Conservation (phyloP, 495 filamentous ascomycete genomes). For the Hypoxylon subgilvum region DNA sequence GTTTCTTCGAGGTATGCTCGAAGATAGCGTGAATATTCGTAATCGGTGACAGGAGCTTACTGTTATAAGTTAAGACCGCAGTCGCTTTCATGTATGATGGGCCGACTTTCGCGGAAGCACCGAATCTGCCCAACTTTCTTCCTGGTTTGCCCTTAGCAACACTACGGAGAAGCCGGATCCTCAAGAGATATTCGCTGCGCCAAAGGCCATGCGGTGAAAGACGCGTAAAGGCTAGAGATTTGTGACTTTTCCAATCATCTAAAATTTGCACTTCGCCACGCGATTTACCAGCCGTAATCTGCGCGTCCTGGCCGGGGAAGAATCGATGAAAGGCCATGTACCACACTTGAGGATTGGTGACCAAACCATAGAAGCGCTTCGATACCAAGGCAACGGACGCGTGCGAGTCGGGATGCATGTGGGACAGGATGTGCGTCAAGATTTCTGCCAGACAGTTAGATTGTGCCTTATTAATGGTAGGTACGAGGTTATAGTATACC, state of each 20-base stretch:
- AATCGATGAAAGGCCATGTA: conserved; percentile 84
- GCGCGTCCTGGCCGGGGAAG: conserved; percentile 74
- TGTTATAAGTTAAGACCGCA: conserved; percentile 76
- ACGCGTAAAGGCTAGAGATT: conserved; percentile 72
- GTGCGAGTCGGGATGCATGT: conserved; percentile 80
- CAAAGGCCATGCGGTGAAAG: conserved; percentile 82
- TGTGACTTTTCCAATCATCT: conserved; percentile 61
- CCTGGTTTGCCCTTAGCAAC: conserved; percentile 73
- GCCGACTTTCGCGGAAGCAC: conserved; percentile 51
- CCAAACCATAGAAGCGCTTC: conserved; percentile 77
- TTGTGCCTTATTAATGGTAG: not conserved
- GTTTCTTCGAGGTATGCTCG: conserved; percentile 65
- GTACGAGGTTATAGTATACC: conserved; percentile 58
- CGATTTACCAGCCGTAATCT: conserved; percentile 43
- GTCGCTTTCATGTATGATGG: conserved; percentile 59
- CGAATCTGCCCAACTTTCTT: conserved; percentile 48
- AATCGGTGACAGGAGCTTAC: conserved; percentile 74
- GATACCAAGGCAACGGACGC: conserved; percentile 80
- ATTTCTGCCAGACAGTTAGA: conserved; percentile 67
- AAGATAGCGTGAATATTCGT: conserved; percentile 80
- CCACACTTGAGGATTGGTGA: conserved; percentile 91
- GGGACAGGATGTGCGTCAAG: conserved; percentile 87
- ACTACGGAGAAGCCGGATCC: conserved; percentile 82
- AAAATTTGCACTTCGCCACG: conserved; percentile 46
- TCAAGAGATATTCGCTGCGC: conserved; percentile 89